Base-by-base conservation (phyloP, 1,284 basidiomycete genomes). In the Ustilago tritici region DNA sequence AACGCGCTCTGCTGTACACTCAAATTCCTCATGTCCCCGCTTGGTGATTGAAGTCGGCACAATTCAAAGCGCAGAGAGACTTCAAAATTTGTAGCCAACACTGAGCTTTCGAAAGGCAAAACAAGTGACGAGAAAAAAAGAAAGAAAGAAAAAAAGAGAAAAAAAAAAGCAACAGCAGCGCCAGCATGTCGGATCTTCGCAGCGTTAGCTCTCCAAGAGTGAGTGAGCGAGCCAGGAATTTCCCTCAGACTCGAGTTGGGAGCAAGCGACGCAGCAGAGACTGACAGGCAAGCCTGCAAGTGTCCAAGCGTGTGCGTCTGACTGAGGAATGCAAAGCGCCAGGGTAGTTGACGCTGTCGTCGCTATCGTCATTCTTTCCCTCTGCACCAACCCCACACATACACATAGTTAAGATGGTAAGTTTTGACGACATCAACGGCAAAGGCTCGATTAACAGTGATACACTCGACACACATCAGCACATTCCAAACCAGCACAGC, bases 331-430 rank as follows among this genome's bases (percentile, higher is more conserved):
- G 43, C 43, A 46, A 41, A 46, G 43, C 43, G 50, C 19, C 19
- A 61, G 56, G 4, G 43, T 52, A 56, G 65, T 68, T 64, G 59
- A 61, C 46, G 53, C 61, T 28, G 23, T 65, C 61, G 47, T 67
- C 73, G 57, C 55, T 68, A 58, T 64, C 65, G 36, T 36, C 68
- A 36, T 53, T 58, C 61, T 61, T 70, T 67, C 60, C 50, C 68
- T 70, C 65, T 35, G 70, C 40, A 76, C 67, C 65, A 76, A 70
- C 73, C 73, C 36, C 68, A 70, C 68, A 67, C 62, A 70, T 58
- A 76, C 46, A 70, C 73, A 70, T 67, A 70, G 68, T 70, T 68
- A 76, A 76, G 73, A 76, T 76, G 73, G 73, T 76, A 76, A 76
- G 73, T 70, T 56, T 54, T 36, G 47, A 43, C 65, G 49, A 32